These are phyloP conservation scores for Colletotrichum sp. DNA, from an alignment of 2,329 filamentous ascomycete species.

Conservation along the genomic window DNA sequence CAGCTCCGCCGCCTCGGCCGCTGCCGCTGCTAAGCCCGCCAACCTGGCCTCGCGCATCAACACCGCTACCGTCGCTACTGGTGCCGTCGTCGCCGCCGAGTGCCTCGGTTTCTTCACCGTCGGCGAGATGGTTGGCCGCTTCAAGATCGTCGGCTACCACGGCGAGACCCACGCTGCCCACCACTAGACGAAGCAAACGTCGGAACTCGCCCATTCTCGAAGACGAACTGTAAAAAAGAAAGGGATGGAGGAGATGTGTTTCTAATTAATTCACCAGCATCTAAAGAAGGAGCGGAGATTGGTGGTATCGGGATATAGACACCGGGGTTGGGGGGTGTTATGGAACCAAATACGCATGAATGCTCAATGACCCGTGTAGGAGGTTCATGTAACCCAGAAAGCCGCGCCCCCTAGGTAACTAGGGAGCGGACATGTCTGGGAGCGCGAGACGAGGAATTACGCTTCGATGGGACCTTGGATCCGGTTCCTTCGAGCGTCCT, in stretches of 20 bases:
- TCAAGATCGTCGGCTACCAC: constrained; percentile 94
- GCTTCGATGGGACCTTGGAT: not conserved
- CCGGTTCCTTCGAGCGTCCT: not conserved
- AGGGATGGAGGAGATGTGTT: not conserved
- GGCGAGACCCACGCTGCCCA: constrained; percentile 66
- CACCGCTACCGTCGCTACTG: constrained; percentile 71
- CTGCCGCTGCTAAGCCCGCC: constrained; percentile 51
- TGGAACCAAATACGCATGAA: constrained; percentile 8
- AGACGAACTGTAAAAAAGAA: not conserved
- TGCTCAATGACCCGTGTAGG: constrained; percentile 11
- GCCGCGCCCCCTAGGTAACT: not conserved
- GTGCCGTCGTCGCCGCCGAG: constrained; percentile 82
- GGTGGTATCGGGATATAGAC: constrained; percentile 14
- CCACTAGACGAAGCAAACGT: constrained; percentile 50
- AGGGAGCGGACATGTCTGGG: not conserved
- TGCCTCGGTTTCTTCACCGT: constrained; percentile 96
- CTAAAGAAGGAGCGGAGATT: constrained; percentile 14
- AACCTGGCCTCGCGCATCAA: constrained; percentile 53
- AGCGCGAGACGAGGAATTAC: constrained; percentile 1
- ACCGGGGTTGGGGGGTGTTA: constrained; percentile 3
- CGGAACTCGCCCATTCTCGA: not conserved
- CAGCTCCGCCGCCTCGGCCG: constrained; percentile 57
- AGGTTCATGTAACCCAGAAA: constrained; percentile 9
- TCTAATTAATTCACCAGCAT: constrained; percentile 18
- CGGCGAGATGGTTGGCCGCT: constrained; percentile 93